Conservation (phyloP, 176 grass and related monocot genomes). For the Oryza australiensis region DNA sequence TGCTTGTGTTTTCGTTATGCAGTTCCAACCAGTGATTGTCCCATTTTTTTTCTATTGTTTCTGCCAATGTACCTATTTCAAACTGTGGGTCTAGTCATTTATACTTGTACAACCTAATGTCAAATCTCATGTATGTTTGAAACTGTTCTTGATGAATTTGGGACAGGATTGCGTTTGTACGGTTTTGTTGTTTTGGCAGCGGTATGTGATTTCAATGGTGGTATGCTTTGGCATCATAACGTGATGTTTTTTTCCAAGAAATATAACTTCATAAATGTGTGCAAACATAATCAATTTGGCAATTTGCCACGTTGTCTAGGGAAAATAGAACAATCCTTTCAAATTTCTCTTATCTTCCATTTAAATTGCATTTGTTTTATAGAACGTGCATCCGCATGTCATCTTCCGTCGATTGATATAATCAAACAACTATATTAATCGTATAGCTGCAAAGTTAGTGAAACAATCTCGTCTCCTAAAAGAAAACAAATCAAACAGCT, state of each 20-base stretch:
- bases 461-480: constrained; percentile 11
- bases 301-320: not conserved
- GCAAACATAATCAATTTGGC: not conserved
- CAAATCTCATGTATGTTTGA: not conserved
- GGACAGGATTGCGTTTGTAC: not conserved
- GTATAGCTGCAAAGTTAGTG: constrained; percentile 14
- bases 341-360: not conserved
- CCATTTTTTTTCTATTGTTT: constrained; percentile 18
- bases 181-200: not conserved
- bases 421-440: constrained; percentile 1
- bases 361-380: not conserved
- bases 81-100: constrained; percentile 14
- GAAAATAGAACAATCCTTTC: not conserved
- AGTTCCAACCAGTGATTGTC: constrained; percentile 23
- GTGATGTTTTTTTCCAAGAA: not conserved
- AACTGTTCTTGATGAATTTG: constrained; percentile 15
- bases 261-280: not conserved
- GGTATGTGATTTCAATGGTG: not conserved
- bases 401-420: not conserved
- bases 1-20: constrained; percentile 32
- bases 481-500: constrained; percentile 27
- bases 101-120: constrained; percentile 11
- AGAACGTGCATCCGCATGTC: constrained; percentile 8
- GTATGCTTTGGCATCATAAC: not conserved
- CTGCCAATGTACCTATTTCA: constrained; percentile 1